Conservation (phyloP, 352 stramenopile genomes). For the Phytophthora macrochlamydospora region DNA sequence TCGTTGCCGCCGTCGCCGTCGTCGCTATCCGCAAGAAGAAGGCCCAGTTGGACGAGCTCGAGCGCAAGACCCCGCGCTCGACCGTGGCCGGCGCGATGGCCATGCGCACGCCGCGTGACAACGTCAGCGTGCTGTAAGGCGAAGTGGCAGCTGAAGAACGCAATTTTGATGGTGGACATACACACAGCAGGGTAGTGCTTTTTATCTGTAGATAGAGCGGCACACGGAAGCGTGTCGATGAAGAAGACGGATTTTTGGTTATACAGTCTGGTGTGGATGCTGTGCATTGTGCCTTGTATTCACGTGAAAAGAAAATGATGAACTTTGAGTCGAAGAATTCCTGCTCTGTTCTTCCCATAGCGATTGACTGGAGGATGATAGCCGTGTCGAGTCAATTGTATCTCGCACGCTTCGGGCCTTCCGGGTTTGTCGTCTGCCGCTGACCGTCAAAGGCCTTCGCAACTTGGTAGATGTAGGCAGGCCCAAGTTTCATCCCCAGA, state of each 20-base stretch:
- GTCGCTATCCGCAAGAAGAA: constrained; percentile 77
- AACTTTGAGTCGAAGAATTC: too few relatives aligned
- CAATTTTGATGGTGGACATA: constrained; percentile 14
- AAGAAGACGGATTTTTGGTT: constrained; percentile 22
- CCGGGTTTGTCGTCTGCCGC: background rate
- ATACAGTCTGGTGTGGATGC: constrained; percentile 23
- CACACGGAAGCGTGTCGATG: constrained; percentile 19
- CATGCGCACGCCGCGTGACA: constrained; percentile 58
- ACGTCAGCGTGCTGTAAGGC: constrained; percentile 57
- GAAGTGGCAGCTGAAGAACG: constrained; percentile 1
- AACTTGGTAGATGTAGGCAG: background rate
- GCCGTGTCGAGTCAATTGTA: background rate
- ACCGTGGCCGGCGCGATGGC: constrained; percentile 34
- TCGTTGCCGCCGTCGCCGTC: constrained; percentile 58
- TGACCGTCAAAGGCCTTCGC: background rate
- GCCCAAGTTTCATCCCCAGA: background rate
- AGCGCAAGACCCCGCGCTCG: constrained; percentile 57
- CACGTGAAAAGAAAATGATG: too few relatives aligned
- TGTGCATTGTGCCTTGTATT: background rate
- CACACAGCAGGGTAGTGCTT: constrained; percentile 25
- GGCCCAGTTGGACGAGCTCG: constrained; percentile 54
- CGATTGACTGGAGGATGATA: too few relatives aligned
- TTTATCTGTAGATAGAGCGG: constrained; percentile 32
- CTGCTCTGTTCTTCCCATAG: too few relatives aligned
- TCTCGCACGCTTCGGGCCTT: background rate